Evolutionary conservation across 2,329 filamentous ascomycete species (phyloP), one percentile per base, ranked within the genome.

Genomic region (Apiospora koreana): DNA sequence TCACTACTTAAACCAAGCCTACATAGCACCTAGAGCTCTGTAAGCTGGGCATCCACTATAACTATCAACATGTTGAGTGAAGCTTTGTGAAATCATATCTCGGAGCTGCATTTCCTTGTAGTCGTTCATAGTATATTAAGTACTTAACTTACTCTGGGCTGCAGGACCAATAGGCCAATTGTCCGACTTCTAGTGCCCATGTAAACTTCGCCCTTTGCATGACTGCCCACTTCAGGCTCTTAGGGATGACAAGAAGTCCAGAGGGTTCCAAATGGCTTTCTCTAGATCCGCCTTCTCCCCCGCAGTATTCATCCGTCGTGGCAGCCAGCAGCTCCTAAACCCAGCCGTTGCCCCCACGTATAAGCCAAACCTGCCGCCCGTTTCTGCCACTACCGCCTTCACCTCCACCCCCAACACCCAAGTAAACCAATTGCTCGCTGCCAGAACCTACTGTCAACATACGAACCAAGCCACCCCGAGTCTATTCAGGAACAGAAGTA

Each of bases 1-100:
- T 68, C 69, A 68, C 50, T 58, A 69, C 28, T 28, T 23, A 18
- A 41, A n/a, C n/a, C n/a, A n/a, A n/a, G n/a, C n/a, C n/a, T n/a
- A n/a, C n/a, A n/a, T n/a, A n/a, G n/a, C 41, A 65, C 31, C 16
- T 25, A 31, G n/a, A 65, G 35, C 62, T 65, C 23, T 18, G 23
- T 12, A n/a, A 41, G 62, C 62, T 41, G 4, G 35, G 41, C 62
- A 23, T 43, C 35, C 35, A 41, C 62, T 43, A 38, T 66, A 42
- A 38, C 25, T 43, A 35, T 18, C 28, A 35, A 35, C 8, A 35
- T 8, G 35, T 35, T 35, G 54, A 43, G 41, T 58, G 50, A 62
- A 62, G 31, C 54, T 62, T 38, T 31, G 9, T 38, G 54, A 21
- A 31, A 62, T 38, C 28, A 10, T 62, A 16, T 14, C 23, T 14